Evolutionary conservation across 75 land plant species (phyloP).

Genomic region (Pinus tabuliformis): DNA sequence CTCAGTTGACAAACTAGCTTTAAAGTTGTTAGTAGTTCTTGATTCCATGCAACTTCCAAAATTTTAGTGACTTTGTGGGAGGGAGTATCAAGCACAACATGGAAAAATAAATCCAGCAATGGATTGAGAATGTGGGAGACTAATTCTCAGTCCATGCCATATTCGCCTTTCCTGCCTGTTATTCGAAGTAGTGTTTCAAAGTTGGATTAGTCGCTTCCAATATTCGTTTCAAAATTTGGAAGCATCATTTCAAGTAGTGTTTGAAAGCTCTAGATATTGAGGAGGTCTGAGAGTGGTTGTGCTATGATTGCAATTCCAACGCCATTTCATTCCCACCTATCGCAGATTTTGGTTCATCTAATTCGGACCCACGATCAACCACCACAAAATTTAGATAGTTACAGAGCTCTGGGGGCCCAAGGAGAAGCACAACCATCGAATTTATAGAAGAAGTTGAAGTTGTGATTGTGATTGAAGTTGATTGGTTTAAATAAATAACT

Average conservation of each 20-base stretch:
- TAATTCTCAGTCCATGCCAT: constrained; percentile 45
- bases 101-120: constrained; percentile 81
- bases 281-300: constrained; percentile 62
- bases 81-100: constrained; percentile 61
- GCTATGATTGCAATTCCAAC: background rate
- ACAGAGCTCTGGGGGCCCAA: constrained; percentile 4
- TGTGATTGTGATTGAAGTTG: too few relatives aligned
- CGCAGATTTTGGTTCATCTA: too few relatives aligned
- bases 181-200: too few relatives aligned
- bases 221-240: constrained; percentile 38
- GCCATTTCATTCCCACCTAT: background rate
- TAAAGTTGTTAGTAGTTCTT: constrained; percentile 47
- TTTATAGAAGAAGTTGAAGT: too few relatives aligned
- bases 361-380: too few relatives aligned
- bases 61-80: constrained; percentile 8
- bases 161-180: constrained; percentile 42
- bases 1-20: constrained; percentile 72
- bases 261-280: constrained; percentile 37
- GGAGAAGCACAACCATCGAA: background rate
- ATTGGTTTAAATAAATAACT: too few relatives aligned
- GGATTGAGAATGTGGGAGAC: constrained; percentile 59
- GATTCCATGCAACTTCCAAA: constrained; percentile 55
- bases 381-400: background rate
- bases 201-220: too few relatives aligned
- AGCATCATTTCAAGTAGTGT: constrained; percentile 73